A percentile compares a stretch with the other conserved stretches of the same genome.
phyloP scores from a whole-genome alignment of 805 yeast species.

The Schwanniomyces sp. region DNA sequence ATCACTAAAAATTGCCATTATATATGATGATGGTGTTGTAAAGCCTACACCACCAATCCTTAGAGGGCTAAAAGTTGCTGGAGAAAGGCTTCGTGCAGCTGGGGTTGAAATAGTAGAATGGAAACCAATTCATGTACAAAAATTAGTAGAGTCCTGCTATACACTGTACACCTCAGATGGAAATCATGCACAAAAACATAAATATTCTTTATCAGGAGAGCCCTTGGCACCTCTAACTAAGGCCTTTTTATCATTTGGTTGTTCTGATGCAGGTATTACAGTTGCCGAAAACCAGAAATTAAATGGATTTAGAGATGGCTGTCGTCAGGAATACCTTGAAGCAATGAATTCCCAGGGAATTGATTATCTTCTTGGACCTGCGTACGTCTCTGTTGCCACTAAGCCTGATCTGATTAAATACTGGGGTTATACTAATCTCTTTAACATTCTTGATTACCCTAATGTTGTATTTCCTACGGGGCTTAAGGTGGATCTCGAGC shows the following conservation, averaged over 20 bases:
- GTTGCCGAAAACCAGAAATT: conserved; percentile 12
- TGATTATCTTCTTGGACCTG: conserved; percentile 7
- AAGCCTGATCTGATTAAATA: conserved; percentile 17
- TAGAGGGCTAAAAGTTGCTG: conserved; percentile 10
- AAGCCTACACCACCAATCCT: conserved; percentile 17
- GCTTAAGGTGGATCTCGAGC: conserved; percentile 47
- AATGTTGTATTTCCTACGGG: conserved; percentile 35
- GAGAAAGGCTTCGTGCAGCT: conserved; percentile 1
- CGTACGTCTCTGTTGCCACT: conserved; percentile 12
- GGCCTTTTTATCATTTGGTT: conserved; percentile 1
- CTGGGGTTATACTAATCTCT: conserved; percentile 19
- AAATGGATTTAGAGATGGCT: conserved; percentile 14
- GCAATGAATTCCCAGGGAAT: conserved; percentile 9
- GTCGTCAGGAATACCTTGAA: conserved; percentile 15
- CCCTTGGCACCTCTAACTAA: conserved; percentile 4
- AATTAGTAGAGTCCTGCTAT: conserved; percentile 2
- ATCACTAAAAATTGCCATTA: conserved; percentile 26
- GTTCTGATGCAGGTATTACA: conserved; percentile 16
- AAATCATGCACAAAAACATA: not conserved
- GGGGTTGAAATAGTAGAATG: conserved; percentile 3
- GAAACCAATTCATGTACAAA: conserved; percentile 1
- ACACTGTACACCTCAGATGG: conserved; percentile 4
- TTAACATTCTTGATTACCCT: conserved; percentile 20
- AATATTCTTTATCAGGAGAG: not conserved
- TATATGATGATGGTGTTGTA: conserved; percentile 12